A percentile compares a stretch with the other conserved stretches of the same genome.
phyloP scores from a whole-genome alignment of 768 basidiomycete genomes.

The Mycena rebaudengoi region DNA sequence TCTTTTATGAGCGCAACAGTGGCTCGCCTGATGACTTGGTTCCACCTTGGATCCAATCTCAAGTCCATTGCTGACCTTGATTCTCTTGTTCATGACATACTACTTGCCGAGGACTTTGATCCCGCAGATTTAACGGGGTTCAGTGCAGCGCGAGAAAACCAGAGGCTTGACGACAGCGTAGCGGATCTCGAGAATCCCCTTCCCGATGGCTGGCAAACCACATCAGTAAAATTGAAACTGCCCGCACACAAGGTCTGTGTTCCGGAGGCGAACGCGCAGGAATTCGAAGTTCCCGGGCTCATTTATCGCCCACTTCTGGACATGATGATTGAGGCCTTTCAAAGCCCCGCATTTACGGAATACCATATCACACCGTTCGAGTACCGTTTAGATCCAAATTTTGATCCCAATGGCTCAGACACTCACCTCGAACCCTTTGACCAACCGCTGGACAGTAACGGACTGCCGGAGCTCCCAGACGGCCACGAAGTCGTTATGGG shows the following conservation, averaged over 20 bases:
- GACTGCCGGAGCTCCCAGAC: not conserved
- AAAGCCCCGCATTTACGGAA: not conserved
- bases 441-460: not conserved
- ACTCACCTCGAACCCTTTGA: not conserved
- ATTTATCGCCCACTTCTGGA: constrained; percentile 24
- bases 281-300: constrained; percentile 29
- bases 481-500: constrained; percentile 26
- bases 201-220: constrained; percentile 33
- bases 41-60: constrained; percentile 21
- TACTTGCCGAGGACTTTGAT: constrained; percentile 35
- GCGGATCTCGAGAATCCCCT: not conserved
- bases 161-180: constrained; percentile 24
- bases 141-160: constrained; percentile 22
- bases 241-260: constrained; percentile 28
- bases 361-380: constrained; percentile 26
- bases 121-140: constrained; percentile 32
- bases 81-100: constrained; percentile 34
- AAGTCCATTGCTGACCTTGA: constrained; percentile 37
- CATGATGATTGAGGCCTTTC: constrained; percentile 21
- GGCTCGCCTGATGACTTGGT: constrained; percentile 36
- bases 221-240: constrained; percentile 31
- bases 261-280: constrained; percentile 26
- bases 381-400: constrained; percentile 13
- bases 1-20: constrained; percentile 33
- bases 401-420: not conserved